Percentiles rank a stretch among this genome's conserved stretches.
Conservation (phyloP, 139 green algal genomes). For the Gonium pectorale region DNA sequence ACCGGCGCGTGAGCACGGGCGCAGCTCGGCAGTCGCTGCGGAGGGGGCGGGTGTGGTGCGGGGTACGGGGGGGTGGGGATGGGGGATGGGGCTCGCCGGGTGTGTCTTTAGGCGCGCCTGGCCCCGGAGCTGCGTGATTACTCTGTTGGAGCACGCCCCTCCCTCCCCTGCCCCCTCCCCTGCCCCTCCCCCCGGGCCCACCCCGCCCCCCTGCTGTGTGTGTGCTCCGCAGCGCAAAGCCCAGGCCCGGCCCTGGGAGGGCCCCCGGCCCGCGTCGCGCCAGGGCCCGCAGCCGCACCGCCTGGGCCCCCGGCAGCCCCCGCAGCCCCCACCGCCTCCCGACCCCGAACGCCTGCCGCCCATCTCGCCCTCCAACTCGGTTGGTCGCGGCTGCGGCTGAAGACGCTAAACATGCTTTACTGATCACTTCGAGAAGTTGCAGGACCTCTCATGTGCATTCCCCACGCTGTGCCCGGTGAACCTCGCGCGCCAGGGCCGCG, state of each 20-base stretch:
- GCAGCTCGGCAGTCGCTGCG: background rate
- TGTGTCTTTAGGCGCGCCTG: too few species aligned
- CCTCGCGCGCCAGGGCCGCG: too few species aligned
- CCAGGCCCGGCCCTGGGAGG: background rate
- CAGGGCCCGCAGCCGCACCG: too few species aligned
- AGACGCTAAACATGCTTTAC: too few species aligned
- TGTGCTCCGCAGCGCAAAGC: constrained; percentile 10
- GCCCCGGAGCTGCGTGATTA: too few species aligned
- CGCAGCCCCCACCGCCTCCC: background rate
- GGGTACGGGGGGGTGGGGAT: background rate
- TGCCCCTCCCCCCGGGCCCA: background rate
- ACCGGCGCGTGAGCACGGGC: too few species aligned
- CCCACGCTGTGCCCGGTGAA: too few species aligned
- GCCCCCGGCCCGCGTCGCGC: background rate
- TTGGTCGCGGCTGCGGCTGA: too few species aligned
- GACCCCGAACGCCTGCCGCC: constrained; percentile 2
- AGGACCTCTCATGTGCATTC: too few species aligned
- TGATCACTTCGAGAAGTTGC: too few species aligned
- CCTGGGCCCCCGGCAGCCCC: background rate
- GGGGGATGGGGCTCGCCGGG: background rate
- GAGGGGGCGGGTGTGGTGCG: background rate
- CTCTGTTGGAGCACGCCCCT: too few species aligned
- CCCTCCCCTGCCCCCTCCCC: background rate
- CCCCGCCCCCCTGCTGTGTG: background rate
- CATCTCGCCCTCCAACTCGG: constrained; percentile 12